These are phyloP conservation scores for Mycena vitilis DNA, from an alignment of 768 basidiomycete genomes.

Conservation along the genomic window DNA sequence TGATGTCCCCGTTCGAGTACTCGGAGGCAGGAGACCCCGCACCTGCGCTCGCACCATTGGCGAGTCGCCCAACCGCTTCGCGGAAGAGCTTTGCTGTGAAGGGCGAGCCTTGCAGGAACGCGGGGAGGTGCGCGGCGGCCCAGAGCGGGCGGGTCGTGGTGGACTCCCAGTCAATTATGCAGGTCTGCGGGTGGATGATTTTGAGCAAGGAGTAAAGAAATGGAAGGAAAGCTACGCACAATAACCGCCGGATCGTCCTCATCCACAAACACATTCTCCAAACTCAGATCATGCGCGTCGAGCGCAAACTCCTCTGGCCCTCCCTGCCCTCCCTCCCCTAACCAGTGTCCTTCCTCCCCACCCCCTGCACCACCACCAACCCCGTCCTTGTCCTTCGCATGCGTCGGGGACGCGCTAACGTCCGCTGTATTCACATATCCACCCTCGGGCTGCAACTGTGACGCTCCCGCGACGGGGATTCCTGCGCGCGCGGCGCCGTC, in stretches of 20 bases:
- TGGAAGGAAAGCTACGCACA: conserved; percentile 57
- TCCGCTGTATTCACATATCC: too few relatives aligned
- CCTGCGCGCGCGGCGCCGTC: conserved; percentile 36
- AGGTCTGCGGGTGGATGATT: conserved; percentile 63
- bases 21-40: too few relatives aligned
- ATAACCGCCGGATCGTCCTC: conserved; percentile 72
- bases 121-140: conserved; percentile 85
- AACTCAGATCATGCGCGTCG: conserved; percentile 87
- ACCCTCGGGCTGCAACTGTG: too few relatives aligned
- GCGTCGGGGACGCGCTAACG: too few relatives aligned
- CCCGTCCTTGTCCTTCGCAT: conserved; percentile 1
- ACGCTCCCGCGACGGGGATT: background rate
- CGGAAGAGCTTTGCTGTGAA: conserved; percentile 81
- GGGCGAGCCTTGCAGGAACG: conserved; percentile 81
- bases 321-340: conserved; percentile 28
- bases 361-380: conserved; percentile 23
- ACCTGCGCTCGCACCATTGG: conserved; percentile 31
- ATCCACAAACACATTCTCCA: conserved; percentile 90
- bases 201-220: conserved; percentile 5
- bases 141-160: conserved; percentile 89
- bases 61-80: conserved; percentile 66
- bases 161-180: conserved; percentile 92
- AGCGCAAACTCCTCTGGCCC: conserved; percentile 75
- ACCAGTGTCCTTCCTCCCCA: conserved; percentile 56
- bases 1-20: background rate